phyloP scores from a whole-genome alignment of 2,329 filamentous ascomycete genomes.

The Trichophyton verrucosum region DNA sequence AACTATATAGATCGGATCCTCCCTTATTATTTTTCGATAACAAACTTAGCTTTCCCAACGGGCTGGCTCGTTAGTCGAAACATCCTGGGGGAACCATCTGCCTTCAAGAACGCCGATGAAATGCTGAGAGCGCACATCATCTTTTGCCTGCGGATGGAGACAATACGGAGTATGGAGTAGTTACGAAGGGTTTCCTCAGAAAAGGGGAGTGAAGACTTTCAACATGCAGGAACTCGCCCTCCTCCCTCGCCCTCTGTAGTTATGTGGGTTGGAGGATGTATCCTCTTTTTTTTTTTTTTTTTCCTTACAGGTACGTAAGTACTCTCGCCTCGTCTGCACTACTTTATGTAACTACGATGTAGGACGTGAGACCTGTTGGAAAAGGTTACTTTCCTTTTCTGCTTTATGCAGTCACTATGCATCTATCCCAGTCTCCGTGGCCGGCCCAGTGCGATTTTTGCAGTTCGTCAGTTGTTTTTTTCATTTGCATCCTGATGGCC shows the following conservation, averaged over 20 bases:
- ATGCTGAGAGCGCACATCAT: background rate
- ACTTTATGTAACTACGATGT: background rate
- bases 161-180: background rate
- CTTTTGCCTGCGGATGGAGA: background rate
- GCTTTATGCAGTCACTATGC: conserved; percentile 4
- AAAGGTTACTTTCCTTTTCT: background rate
- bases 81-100: background rate
- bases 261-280: background rate
- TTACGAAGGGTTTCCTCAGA: background rate
- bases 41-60: background rate
- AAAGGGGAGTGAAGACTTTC: background rate
- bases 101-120: background rate
- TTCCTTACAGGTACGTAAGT: background rate
- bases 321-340: background rate
- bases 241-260: background rate
- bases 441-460: background rate
- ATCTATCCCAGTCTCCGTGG: conserved; percentile 1
- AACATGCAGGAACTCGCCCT: background rate
- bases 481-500: too few relatives aligned
- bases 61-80: conserved; percentile 3
- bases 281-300: background rate
- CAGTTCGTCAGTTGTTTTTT: background rate
- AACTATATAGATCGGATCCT: background rate
- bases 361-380: conserved; percentile 3
- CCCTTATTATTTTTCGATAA: background rate